A percentile compares a stretch with the other conserved stretches of the same genome.
These are phyloP conservation scores for Cryptococcus neoformans DNA, from an alignment of 1,284 basidiomycete species.

Conservation along the genomic window DNA sequence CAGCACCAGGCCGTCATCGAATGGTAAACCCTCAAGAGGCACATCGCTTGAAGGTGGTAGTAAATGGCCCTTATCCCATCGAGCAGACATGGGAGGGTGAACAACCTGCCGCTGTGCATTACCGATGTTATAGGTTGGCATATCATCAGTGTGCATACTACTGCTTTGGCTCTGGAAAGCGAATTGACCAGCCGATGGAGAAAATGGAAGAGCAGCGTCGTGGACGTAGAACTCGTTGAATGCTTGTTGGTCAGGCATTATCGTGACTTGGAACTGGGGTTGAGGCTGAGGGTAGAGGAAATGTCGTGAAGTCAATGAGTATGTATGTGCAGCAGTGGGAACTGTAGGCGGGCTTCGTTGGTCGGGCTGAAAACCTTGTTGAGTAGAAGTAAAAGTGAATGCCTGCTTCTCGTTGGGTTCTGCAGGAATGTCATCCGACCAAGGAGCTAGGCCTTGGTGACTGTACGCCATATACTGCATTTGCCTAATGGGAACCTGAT, in stretches of 20 bases:
- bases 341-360: neutral
- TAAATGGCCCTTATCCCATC: conserved; percentile 9
- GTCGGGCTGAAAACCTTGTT: neutral
- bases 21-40: conserved; percentile 13
- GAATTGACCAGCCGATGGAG: conserved; percentile 10
- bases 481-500: neutral
- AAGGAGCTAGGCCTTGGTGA: neutral
- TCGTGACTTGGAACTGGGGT: neutral
- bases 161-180: neutral
- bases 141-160: neutral
- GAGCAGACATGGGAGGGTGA: conserved; percentile 2
- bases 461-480: too few species aligned
- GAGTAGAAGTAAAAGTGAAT: neutral
- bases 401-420: neutral
- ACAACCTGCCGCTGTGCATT: neutral
- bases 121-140: neutral
- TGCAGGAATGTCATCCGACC: neutral
- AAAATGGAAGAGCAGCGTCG: conserved; percentile 31
- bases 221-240: conserved; percentile 17
- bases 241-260: conserved; percentile 1
- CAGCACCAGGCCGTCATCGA: conserved; percentile 14
- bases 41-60: conserved; percentile 19
- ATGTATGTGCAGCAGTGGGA: neutral
- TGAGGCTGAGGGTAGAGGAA: conserved; percentile 15
- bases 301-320: neutral